A percentile compares a stretch with the other conserved stretches of the same genome.
phyloP scores from a whole-genome alignment of 2,329 filamentous ascomycete species.

The Microthyrium microscopicum region DNA sequence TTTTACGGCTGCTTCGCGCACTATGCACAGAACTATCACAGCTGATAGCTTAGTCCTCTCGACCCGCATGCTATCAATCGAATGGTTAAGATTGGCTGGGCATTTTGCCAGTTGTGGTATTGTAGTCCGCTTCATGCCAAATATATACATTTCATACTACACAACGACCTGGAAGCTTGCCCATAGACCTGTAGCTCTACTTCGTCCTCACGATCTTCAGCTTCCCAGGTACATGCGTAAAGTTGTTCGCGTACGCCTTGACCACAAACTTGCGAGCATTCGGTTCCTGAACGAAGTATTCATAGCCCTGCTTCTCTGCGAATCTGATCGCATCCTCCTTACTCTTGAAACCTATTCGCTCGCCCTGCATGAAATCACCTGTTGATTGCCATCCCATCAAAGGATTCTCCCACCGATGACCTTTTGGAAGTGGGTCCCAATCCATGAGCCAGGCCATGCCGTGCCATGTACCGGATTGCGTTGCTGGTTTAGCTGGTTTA shows the following conservation, averaged over 20 bases:
- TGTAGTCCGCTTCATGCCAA: neutral
- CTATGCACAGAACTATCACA: too few relatives aligned
- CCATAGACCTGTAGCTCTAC: too few relatives aligned
- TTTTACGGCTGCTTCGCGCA: too few relatives aligned
- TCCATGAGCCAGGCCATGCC: slow-evolving; percentile 88
- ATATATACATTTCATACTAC: neutral
- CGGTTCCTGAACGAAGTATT: slow-evolving; percentile 97
- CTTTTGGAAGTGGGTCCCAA: slow-evolving; percentile 86
- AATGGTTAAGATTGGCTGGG: too few relatives aligned
- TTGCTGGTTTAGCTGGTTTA: slow-evolving; percentile 81
- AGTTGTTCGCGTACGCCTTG: slow-evolving; percentile 97
- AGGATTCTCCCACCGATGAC: slow-evolving; percentile 95
- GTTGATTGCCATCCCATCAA: slow-evolving; percentile 98
- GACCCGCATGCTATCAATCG: too few relatives aligned
- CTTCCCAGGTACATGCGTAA: slow-evolving; percentile 69
- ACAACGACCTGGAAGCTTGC: neutral
- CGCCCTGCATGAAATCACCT: slow-evolving; percentile 87
- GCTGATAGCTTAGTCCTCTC: too few relatives aligned
- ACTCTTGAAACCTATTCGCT: slow-evolving; percentile 70
- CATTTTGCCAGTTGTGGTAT: neutral
- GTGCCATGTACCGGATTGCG: slow-evolving; percentile 83
- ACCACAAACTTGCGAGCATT: slow-evolving; percentile 71
- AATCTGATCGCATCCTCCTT: slow-evolving; percentile 94
- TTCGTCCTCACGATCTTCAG: slow-evolving; percentile 70
- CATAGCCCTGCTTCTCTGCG: slow-evolving; percentile 96